Evolutionary conservation across 176 grass and related monocot species (phyloP).

Genomic region (Aegilops bicornis): DNA sequence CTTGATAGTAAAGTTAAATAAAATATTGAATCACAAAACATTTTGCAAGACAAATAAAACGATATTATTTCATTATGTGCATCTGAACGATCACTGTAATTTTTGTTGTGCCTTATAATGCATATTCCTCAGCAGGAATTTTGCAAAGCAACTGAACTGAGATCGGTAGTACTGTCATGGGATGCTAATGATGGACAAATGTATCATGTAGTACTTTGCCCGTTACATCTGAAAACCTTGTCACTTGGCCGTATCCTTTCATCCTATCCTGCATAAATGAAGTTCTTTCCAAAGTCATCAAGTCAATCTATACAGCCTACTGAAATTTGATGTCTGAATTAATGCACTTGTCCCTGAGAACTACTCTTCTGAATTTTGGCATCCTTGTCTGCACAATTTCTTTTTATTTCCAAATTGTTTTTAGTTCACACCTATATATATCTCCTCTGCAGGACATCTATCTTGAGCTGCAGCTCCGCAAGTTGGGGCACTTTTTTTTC

Average conservation of each 20-base stretch:
- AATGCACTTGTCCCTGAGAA: background rate
- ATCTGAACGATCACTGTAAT: background rate
- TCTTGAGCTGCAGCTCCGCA: too few species aligned
- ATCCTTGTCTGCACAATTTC: background rate
- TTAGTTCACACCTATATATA: too few species aligned
- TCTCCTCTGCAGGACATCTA: too few species aligned
- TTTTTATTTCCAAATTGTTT: too few species aligned
- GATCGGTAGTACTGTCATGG: slow-evolving; percentile 14
- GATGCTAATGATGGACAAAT: slow-evolving; percentile 15
- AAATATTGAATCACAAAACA: background rate
- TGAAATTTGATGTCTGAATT: background rate
- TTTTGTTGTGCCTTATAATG: background rate
- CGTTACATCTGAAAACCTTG: too few species aligned
- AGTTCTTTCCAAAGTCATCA: background rate
- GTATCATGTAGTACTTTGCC: background rate
- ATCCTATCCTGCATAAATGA: background rate
- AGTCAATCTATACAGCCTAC: background rate
- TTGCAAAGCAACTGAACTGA: slow-evolving; percentile 1
- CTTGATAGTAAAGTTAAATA: background rate
- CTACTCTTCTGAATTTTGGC: background rate
- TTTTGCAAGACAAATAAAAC: background rate
- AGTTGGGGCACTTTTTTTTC: too few species aligned
- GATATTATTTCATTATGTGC: background rate
- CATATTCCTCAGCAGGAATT: background rate
- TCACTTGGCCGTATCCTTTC: background rate